A percentile compares a stretch with the other conserved stretches of the same genome.
These are phyloP conservation scores for Crepidotus variabilis DNA, from an alignment of 768 basidiomycete genomes.

Conservation along the genomic window DNA sequence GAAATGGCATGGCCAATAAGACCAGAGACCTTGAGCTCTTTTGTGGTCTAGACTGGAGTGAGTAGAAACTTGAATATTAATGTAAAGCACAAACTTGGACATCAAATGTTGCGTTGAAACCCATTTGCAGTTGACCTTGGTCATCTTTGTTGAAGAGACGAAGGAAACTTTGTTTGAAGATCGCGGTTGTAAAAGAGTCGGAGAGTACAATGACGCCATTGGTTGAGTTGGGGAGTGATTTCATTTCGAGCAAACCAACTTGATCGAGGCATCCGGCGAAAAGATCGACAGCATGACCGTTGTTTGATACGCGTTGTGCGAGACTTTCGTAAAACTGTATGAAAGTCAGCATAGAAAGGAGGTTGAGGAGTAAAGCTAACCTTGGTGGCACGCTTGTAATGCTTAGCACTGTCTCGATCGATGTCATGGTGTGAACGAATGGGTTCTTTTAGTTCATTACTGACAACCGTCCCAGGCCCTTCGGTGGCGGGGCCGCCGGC, in stretches of 20 bases:
- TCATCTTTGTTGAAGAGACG: conserved; percentile 91
- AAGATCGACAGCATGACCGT: conserved; percentile 92
- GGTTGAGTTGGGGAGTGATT: conserved; percentile 89
- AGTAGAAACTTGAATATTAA: not conserved
- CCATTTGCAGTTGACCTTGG: conserved; percentile 91
- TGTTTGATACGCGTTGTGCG: conserved; percentile 88
- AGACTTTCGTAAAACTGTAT: conserved; percentile 91
- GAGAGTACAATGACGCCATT: conserved; percentile 96
- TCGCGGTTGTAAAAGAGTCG: conserved; percentile 95
- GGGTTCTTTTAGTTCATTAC: conserved; percentile 92
- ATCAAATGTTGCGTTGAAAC: conserved; percentile 98
- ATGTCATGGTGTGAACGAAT: conserved; percentile 99
- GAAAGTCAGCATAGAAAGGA: conserved; percentile 4
- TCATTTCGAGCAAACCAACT: conserved; percentile 97
- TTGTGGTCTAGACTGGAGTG: conserved; percentile 69
- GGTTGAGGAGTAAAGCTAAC: conserved; percentile 35
- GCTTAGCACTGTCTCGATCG: conserved; percentile 93
- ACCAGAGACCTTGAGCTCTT: conserved; percentile 97
- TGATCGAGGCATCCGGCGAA: conserved; percentile 98
- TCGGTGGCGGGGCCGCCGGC: conserved; percentile 94
- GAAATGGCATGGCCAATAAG: conserved; percentile 98
- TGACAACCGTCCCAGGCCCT: conserved; percentile 96
- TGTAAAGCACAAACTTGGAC: conserved; percentile 63
- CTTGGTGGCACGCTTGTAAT: conserved; percentile 96
- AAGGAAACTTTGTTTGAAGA: conserved; percentile 98